These are phyloP conservation scores for Colletotrichum caudatum DNA, from an alignment of 2,329 filamentous ascomycete species.

Conservation along the genomic window DNA sequence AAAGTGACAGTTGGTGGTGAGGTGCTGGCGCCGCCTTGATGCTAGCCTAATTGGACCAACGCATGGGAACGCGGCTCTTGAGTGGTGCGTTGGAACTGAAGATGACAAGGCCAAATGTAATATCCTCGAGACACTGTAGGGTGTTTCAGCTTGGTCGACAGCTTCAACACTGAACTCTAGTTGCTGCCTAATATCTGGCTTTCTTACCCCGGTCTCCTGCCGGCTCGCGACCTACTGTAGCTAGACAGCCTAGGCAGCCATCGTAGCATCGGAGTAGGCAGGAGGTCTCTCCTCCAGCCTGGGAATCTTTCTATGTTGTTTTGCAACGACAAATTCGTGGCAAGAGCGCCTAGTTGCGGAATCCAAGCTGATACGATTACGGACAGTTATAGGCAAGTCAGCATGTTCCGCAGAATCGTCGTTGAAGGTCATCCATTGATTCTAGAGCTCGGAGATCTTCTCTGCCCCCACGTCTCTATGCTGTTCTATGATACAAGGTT, in stretches of 20 bases:
- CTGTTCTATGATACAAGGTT: slow-evolving; percentile 55
- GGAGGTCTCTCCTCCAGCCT: not conserved
- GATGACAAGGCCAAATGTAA: not conserved
- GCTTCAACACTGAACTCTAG: not conserved
- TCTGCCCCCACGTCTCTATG: slow-evolving; percentile 39
- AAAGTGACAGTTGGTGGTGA: slow-evolving; percentile 1
- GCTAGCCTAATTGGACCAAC: not conserved
- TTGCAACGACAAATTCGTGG: not conserved
- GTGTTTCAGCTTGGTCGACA: not conserved
- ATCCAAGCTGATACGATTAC: not conserved
- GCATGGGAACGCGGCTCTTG: not conserved
- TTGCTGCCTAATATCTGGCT: not conserved
- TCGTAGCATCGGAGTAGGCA: not conserved
- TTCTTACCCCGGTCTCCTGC: too few species aligned
- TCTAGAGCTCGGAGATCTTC: slow-evolving; percentile 38
- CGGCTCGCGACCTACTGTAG: not conserved
- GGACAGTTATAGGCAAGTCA: not conserved
- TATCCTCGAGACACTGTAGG: too few species aligned
- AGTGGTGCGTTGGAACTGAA: too few species aligned
- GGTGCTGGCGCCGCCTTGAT: slow-evolving; percentile 12
- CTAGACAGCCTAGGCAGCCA: not conserved
- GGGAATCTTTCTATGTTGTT: not conserved
- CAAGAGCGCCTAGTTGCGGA: not conserved
- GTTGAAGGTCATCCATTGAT: slow-evolving; percentile 41
- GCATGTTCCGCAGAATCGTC: slow-evolving; percentile 1